Conservation (phyloP, 2,329 filamentous ascomycete species). For the Diplodia intermedia region DNA sequence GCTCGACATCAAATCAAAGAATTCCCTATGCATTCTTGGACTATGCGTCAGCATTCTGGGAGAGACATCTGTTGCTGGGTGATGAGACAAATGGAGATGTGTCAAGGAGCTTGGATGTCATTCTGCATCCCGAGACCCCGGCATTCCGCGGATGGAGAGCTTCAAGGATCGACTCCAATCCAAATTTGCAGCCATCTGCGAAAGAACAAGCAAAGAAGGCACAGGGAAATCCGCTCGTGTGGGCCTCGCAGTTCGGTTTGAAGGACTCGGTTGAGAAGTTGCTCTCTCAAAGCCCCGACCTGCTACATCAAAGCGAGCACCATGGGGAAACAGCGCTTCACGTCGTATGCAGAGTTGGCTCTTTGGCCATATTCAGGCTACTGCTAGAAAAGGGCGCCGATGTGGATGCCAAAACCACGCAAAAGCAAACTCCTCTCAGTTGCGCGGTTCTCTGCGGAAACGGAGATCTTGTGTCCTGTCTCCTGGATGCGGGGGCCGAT, state of each 20-base stretch:
- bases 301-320: not conserved
- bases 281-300: not conserved
- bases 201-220: not conserved
- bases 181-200: not conserved
- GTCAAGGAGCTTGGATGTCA: not conserved
- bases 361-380: not conserved
- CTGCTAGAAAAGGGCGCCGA: not conserved
- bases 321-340: not conserved
- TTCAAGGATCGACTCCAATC: not conserved
- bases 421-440: no score
- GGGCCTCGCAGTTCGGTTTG: not conserved
- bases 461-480: no score
- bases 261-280: not conserved
- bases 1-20: not conserved
- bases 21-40: not conserved
- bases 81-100: not conserved
- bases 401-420: no score
- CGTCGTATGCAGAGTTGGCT: not conserved
- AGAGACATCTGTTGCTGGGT: not conserved
- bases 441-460: no score
- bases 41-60: not conserved
- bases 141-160: not conserved
- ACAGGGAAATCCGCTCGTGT: not conserved
- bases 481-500: not conserved
- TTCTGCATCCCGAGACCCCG: not conserved